Base-by-base conservation (phyloP, 306 rosid genomes). In the Leucaena leucocephala region DNA sequence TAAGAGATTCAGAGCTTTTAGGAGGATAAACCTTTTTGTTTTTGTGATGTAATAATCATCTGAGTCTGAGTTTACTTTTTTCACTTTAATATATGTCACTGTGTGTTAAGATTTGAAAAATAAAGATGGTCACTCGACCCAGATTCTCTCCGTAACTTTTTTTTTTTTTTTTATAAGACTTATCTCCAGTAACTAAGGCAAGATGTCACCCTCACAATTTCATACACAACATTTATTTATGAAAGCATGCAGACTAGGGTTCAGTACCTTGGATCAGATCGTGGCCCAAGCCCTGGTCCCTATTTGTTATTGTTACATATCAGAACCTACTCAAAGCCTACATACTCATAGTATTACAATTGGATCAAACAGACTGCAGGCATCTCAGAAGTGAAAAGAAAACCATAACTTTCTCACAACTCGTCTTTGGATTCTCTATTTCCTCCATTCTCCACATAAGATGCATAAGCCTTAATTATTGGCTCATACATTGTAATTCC, bases 401-500 rank as follows among this genome's bases (percentile, higher is more conserved):
- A 64, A 27, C 13, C 17, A 33, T 35, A 36, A 36, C 45, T 67
- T 82, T 76, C 69, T 88, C 87, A 93, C 75, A 93, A 72, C 91
- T 90, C 99, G 44, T 95, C 99, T 83, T 46, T 89, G 34, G 86
- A 75, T 50, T 54, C 81, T 44, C 65, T 82, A 27, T 71, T 83
- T 40, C 38, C 76, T 81, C 62, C 81, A 58, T 70, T 74, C 43
- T 70, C 88, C 17, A 48, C 82, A 36, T 67, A 91, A 34, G 91
- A 91, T 43, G 98, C 86, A 79, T 85, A 95, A 52, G 89, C 74
- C 78, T 84, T 80, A 48, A 95, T 91, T 72, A 95, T 86, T 15
- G 93, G 89, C 84, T 86, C 89, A 2, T 93, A 95, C 34, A 84
- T 76, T 19, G 83, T 81, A 8, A 93, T 89, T 75, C 99, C 98